Conservation (phyloP, 208 protist species). For the Sergeia podlipaevii region DNA sequence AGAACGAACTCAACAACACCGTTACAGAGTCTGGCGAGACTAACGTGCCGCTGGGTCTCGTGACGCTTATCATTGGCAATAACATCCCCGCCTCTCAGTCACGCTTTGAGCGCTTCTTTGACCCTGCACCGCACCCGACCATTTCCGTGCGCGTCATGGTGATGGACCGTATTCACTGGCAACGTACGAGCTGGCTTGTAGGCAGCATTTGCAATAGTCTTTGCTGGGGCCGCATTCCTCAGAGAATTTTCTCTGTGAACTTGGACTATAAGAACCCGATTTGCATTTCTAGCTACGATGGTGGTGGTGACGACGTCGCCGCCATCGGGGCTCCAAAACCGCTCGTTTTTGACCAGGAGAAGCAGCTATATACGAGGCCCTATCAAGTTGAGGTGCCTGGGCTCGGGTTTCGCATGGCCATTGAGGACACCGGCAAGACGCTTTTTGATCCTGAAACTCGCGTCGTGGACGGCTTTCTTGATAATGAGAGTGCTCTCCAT, state of each 20-base stretch:
- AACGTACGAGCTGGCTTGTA: constrained; percentile 75
- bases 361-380: constrained; percentile 40
- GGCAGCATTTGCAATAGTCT: constrained; percentile 65
- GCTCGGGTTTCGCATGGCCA: constrained; percentile 43
- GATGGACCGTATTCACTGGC: constrained; percentile 82
- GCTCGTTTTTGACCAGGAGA: constrained; percentile 30
- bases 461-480: constrained; percentile 73
- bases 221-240: constrained; percentile 72
- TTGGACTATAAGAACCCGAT: constrained; percentile 65
- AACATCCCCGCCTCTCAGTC: constrained; percentile 59
- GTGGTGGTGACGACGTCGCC: constrained; percentile 16
- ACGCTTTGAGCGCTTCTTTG: constrained; percentile 40
- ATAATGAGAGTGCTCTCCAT: constrained; percentile 83
- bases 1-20: constrained; percentile 43
- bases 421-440: constrained; percentile 58
- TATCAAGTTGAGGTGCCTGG: constrained; percentile 56
- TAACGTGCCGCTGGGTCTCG: constrained; percentile 60
- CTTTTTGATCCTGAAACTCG: constrained; percentile 45
- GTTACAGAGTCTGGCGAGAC: constrained; percentile 33
- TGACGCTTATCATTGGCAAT: constrained; percentile 69
- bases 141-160: constrained; percentile 69
- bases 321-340: constrained; percentile 5
- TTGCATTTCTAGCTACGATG: constrained; percentile 42
- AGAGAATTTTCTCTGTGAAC: constrained; percentile 75
- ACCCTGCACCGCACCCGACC: constrained; percentile 73